These are phyloP conservation scores for Ilex aquifolium DNA, from an alignment of 257 asterid species.

Conservation along the genomic window DNA sequence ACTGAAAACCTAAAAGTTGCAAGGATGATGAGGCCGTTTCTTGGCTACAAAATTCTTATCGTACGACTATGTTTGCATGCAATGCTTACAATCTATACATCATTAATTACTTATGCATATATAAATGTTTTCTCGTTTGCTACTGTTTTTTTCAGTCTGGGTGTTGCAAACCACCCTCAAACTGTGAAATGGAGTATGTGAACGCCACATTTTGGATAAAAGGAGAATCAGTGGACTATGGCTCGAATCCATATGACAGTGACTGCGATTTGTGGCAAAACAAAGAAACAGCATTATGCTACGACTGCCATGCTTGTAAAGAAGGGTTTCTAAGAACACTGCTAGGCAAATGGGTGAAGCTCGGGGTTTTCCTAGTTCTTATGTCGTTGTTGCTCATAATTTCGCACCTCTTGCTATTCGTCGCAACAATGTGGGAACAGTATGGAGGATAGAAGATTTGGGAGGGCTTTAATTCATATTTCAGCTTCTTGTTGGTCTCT, in stretches of 20 bases:
- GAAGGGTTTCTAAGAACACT: conserved; percentile 25
- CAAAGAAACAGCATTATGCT: conserved; percentile 29
- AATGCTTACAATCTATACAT: no score
- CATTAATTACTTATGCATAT: no score
- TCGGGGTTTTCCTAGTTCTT: conserved; percentile 27
- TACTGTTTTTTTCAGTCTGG: conserved; percentile 17
- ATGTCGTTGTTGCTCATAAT: conserved; percentile 26
- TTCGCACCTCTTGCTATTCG: conserved; percentile 26
- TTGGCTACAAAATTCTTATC: no score
- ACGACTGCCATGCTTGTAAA: conserved; percentile 31
- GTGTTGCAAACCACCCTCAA: conserved; percentile 36
- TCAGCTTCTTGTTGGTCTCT: no score
- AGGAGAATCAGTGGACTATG: neutral
- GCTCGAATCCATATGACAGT: conserved; percentile 3
- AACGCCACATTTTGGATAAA: conserved; percentile 33
- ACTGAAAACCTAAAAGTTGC: no score
- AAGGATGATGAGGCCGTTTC: no score
- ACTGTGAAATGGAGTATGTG: conserved; percentile 32
- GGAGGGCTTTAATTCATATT: no score
- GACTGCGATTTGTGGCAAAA: conserved; percentile 37
- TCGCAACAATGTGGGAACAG: conserved; percentile 23
- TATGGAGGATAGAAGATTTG: neutral
- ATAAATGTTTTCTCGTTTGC: neutral
- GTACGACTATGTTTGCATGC: no score
- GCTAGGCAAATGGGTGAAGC: conserved; percentile 27